Percentiles rank a stretch among this genome's conserved stretches.
These are phyloP conservation scores for Bertia moriformis DNA, from an alignment of 2,329 filamentous ascomycete genomes.

Conservation along the genomic window DNA sequence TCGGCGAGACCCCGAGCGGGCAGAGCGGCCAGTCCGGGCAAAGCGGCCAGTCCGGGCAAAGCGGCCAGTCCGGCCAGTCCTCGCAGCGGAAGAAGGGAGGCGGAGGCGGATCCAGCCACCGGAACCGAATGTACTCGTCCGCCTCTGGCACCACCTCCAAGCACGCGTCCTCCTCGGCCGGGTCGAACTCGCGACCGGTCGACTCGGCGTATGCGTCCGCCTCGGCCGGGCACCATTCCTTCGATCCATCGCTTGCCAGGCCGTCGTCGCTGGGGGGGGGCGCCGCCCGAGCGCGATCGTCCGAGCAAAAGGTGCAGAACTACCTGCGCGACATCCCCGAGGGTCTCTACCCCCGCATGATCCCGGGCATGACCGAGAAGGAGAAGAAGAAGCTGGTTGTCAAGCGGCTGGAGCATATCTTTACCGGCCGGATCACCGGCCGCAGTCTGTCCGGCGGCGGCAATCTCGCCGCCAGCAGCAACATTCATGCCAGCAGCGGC, in stretches of 20 bases:
- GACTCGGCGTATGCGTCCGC: slow-evolving; percentile 59
- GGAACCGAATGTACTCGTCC: slow-evolving; percentile 24
- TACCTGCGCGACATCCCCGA: slow-evolving; percentile 62
- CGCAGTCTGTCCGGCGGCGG: slow-evolving; percentile 16
- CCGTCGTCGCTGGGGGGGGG: slow-evolving; percentile 19
- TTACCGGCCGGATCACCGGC: slow-evolving; percentile 52
- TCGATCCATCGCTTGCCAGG: slow-evolving; percentile 20
- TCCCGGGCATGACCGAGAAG: slow-evolving; percentile 53
- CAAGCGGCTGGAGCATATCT: slow-evolving; percentile 63
- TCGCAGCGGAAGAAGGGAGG: slow-evolving; percentile 16
- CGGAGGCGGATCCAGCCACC: too few species aligned
- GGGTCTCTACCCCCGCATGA: slow-evolving; percentile 46
- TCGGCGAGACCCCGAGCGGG: slow-evolving; percentile 34
- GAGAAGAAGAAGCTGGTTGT: slow-evolving; percentile 68
- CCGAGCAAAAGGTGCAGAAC: slow-evolving; percentile 48
- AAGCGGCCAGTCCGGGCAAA: neutral
- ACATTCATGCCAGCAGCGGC: too few species aligned
- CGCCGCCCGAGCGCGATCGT: slow-evolving; percentile 19
- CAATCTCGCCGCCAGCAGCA: too few species aligned
- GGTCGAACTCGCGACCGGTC: slow-evolving; percentile 34
- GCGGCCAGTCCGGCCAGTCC: neutral
- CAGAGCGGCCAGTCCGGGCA: slow-evolving; percentile 4
- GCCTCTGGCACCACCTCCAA: slow-evolving; percentile 29
- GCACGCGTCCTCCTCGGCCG: slow-evolving; percentile 34
- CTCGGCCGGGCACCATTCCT: slow-evolving; percentile 33